Evolutionary conservation across 2,329 filamentous ascomycete species (phyloP).

Genomic region (Lomentospora prolificans): DNA sequence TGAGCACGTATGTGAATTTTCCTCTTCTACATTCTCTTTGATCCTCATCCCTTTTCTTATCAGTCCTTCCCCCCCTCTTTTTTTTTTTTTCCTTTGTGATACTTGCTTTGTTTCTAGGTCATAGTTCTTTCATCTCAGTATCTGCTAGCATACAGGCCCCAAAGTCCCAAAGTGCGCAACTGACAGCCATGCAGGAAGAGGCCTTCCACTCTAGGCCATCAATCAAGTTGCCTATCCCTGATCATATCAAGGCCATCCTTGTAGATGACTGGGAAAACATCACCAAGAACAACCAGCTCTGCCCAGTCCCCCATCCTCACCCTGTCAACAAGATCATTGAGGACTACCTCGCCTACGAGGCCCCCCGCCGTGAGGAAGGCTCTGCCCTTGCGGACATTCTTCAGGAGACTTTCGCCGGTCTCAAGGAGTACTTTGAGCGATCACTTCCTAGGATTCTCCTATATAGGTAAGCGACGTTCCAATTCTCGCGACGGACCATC

Average conservation of each 20-base stretch:
- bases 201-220: slow-evolving; percentile 74
- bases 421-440: slow-evolving; percentile 92
- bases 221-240: slow-evolving; percentile 77
- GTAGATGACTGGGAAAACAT: slow-evolving; percentile 99
- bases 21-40: slow-evolving; percentile 12
- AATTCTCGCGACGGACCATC: neutral
- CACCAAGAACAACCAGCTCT: slow-evolving; percentile 86
- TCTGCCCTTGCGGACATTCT: slow-evolving; percentile 74
- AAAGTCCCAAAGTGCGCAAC: neutral
- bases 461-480: slow-evolving; percentile 47
- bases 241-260: slow-evolving; percentile 80
- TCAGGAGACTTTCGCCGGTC: slow-evolving; percentile 76
- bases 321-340: slow-evolving; percentile 71
- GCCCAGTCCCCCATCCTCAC: slow-evolving; percentile 68
- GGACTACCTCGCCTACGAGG: slow-evolving; percentile 67
- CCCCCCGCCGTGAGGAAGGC: slow-evolving; percentile 51
- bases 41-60: neutral
- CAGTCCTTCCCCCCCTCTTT: neutral
- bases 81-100: neutral
- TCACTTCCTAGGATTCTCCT: slow-evolving; percentile 78
- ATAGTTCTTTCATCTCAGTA: slow-evolving; percentile 10
- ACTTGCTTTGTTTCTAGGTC: slow-evolving; percentile 7
- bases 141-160: too few relatives aligned
- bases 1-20: slow-evolving; percentile 57
- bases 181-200: slow-evolving; percentile 65